These are phyloP conservation scores for Mimosa pudica DNA, from an alignment of 306 rosid species.

Conservation along the genomic window DNA sequence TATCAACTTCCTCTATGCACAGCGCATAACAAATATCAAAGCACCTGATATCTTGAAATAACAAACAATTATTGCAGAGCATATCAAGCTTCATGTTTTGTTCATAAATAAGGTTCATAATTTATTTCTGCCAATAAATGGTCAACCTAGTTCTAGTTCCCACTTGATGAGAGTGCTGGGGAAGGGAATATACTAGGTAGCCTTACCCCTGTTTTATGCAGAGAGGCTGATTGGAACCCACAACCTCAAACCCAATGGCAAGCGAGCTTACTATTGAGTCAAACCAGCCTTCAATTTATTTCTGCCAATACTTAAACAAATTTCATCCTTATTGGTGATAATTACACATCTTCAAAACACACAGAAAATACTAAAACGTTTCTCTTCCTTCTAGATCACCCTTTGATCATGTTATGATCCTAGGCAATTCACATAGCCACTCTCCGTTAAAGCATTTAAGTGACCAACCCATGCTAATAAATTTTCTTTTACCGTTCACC, in stretches of 20 bases:
- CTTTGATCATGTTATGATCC: neutral
- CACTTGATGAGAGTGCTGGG: too few species aligned
- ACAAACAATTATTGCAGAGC: neutral
- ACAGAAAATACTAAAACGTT: neutral
- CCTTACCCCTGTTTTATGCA: too few species aligned
- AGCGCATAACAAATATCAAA: constrained; percentile 6
- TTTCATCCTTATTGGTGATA: constrained; percentile 11
- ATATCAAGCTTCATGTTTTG: neutral
- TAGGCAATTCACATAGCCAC: neutral
- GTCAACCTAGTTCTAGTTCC: too few species aligned
- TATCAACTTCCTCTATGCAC: constrained; percentile 8
- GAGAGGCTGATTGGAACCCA: too few species aligned
- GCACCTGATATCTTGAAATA: neutral
- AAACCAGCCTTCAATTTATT: neutral
- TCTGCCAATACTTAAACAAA: neutral
- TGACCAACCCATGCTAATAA: neutral
- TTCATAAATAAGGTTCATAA: neutral
- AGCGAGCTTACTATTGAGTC: too few species aligned
- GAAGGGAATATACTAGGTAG: too few species aligned
- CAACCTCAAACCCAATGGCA: too few species aligned
- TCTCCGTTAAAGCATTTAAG: neutral
- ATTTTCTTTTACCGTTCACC: neutral
- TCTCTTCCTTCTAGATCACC: neutral
- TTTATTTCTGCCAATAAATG: neutral
- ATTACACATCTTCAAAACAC: constrained; percentile 11